Percentiles rank a stretch among this genome's conserved stretches.
phyloP scores from a whole-genome alignment of 257 asterid species.

The Nicotiana otophora region DNA sequence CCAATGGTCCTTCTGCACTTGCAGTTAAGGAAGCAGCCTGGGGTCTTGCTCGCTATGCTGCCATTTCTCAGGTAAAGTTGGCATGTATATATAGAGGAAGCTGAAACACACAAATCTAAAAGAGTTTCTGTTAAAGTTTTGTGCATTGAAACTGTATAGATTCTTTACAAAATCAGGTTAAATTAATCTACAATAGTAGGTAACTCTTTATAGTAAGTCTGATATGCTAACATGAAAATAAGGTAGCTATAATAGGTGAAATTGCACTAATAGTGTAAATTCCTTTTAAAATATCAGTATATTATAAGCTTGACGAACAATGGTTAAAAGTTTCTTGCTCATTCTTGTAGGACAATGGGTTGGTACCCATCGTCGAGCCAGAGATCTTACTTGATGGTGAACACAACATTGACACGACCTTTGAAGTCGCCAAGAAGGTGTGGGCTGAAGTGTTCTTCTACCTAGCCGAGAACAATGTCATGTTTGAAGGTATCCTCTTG shows the following conservation, averaged over 20 bases:
- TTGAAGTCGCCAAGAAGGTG: conserved; percentile 59
- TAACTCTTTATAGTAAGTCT: not conserved
- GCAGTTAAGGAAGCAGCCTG: conserved; percentile 87
- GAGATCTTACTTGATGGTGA: conserved; percentile 76
- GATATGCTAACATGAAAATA: not conserved
- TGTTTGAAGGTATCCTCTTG: conserved; percentile 68
- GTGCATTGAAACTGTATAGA: not conserved
- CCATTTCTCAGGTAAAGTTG: conserved; percentile 55
- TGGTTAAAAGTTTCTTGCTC: not conserved
- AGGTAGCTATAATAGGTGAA: not conserved
- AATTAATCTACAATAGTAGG: not conserved
- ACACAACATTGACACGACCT: conserved; percentile 62
- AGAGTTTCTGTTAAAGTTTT: not conserved
- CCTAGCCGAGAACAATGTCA: conserved; percentile 60
- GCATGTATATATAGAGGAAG: not conserved
- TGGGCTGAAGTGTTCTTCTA: conserved; percentile 83
- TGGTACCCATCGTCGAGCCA: conserved; percentile 84
- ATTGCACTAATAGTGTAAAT: not conserved
- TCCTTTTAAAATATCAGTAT: not conserved
- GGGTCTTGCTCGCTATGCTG: conserved; percentile 83
- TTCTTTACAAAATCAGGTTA: not conserved
- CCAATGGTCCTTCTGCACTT: conserved; percentile 65
- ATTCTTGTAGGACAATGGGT: conserved; percentile 57
- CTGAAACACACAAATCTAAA: not conserved
- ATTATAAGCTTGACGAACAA: not conserved